phyloP scores from a whole-genome alignment of 495 filamentous ascomycete species.

The Podospora pseudopauciseta region DNA sequence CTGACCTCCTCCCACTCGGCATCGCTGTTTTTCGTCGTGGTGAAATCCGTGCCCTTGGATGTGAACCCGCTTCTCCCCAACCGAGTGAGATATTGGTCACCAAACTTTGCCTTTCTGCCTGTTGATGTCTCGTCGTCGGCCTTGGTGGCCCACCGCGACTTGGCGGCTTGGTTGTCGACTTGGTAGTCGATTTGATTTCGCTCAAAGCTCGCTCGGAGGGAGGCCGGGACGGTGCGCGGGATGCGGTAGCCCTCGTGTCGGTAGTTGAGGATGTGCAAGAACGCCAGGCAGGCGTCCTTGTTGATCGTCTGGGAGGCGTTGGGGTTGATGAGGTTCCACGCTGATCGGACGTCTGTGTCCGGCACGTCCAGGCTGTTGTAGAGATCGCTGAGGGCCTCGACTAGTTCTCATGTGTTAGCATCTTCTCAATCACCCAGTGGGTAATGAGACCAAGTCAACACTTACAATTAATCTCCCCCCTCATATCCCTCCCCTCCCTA shows the following conservation, averaged over 20 bases:
- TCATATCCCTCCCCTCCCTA: conserved; percentile 75
- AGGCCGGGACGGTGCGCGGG: conserved; percentile 87
- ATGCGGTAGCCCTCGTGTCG: conserved; percentile 94
- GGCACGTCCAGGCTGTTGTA: conserved; percentile 92
- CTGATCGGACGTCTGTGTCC: conserved; percentile 87
- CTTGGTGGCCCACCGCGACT: conserved; percentile 61
- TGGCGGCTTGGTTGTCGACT: conserved; percentile 60
- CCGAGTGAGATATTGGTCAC: conserved; percentile 89
- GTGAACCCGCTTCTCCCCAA: conserved; percentile 77
- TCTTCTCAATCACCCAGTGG: too few relatives aligned
- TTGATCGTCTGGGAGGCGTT: conserved; percentile 72
- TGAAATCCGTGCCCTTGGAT: conserved; percentile 79
- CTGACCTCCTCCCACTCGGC: conserved; percentile 94
- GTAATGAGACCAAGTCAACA: not conserved
- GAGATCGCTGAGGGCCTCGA: conserved; percentile 74
- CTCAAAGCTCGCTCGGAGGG: conserved; percentile 86
- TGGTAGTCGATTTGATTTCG: conserved; percentile 94
- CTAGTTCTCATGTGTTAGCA: conserved; percentile 24
- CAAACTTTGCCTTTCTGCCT: conserved; percentile 92
- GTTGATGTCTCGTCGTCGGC: conserved; percentile 70
- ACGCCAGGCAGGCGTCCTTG: conserved; percentile 90
- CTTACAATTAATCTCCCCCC: conserved; percentile 80
- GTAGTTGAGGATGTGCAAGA: conserved; percentile 92
- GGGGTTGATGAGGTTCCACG: conserved; percentile 97
- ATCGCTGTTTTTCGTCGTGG: conserved; percentile 59